These are phyloP conservation scores for Cerioporus squamosus DNA, from an alignment of 1,284 basidiomycete species.

Conservation along the genomic window DNA sequence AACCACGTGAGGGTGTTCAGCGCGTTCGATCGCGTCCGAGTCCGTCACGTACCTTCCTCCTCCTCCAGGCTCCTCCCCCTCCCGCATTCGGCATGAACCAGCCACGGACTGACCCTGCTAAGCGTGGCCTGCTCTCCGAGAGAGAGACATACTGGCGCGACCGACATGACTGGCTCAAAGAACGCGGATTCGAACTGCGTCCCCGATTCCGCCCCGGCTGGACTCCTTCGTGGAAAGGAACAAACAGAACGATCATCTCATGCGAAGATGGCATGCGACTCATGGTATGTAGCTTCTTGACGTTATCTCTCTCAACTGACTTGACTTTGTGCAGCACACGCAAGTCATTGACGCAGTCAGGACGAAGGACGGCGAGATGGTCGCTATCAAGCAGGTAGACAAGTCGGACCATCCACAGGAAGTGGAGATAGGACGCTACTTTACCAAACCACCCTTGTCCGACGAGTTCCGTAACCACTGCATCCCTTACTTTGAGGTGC, in stretches of 20 bases:
- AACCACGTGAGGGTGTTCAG: too few species aligned
- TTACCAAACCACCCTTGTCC: constrained; percentile 4
- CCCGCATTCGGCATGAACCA: neutral
- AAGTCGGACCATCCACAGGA: constrained; percentile 20
- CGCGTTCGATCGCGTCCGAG: too few species aligned
- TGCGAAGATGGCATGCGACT: constrained; percentile 15
- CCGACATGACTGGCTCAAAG: constrained; percentile 18
- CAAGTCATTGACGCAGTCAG: constrained; percentile 28
- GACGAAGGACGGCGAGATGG: constrained; percentile 28
- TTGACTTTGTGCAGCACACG: too few species aligned
- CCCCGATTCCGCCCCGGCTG: constrained; percentile 26
- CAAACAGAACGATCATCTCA: neutral
- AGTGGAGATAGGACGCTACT: constrained; percentile 16
- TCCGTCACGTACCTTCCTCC: neutral
- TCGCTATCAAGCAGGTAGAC: constrained; percentile 27
- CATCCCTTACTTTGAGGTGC: constrained; percentile 22
- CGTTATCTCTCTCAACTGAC: too few species aligned
- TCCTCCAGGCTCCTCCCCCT: neutral
- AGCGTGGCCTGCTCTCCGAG: neutral
- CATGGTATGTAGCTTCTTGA: neutral
- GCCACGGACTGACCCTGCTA: neutral
- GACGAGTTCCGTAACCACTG: constrained; percentile 24
- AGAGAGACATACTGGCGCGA: constrained; percentile 2
- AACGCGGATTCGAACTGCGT: constrained; percentile 26
- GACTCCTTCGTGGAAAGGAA: constrained; percentile 27